phyloP scores from a whole-genome alignment of 1,284 basidiomycete genomes.

The Austroboletus novae-zelandiae region DNA sequence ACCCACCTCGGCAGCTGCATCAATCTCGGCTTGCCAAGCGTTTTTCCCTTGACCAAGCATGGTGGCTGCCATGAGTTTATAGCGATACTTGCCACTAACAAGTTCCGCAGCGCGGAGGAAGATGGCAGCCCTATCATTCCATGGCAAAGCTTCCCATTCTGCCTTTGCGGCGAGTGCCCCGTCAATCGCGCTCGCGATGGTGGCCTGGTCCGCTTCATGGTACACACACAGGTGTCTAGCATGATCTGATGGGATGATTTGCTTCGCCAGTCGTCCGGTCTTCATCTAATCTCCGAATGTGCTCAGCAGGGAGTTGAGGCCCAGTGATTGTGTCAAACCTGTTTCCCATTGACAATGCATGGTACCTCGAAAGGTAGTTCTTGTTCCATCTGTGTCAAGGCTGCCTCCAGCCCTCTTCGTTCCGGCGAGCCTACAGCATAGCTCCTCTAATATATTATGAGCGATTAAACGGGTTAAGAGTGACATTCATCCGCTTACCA shows the following conservation, averaged over 20 bases:
- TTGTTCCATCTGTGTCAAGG: conserved; percentile 79
- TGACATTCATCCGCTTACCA: conserved; percentile 53
- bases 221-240: conserved; percentile 80
- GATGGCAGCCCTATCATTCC: conserved; percentile 95
- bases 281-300: conserved; percentile 55
- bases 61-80: conserved; percentile 93
- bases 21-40: conserved; percentile 99
- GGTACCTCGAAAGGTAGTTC: conserved; percentile 90
- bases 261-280: conserved; percentile 79
- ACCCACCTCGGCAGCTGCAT: conserved; percentile 92
- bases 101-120: conserved; percentile 98
- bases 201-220: conserved; percentile 82
- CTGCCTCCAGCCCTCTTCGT: conserved; percentile 72
- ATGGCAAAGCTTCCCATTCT: conserved; percentile 92
- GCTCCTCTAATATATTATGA: conserved; percentile 36
- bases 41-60: conserved; percentile 99
- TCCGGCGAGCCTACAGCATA: conserved; percentile 85
- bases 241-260: conserved; percentile 84
- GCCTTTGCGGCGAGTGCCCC: conserved; percentile 85
- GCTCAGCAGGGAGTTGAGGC: conserved; percentile 3
- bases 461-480: background rate
- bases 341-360: conserved; percentile 88
- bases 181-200: conserved; percentile 80
- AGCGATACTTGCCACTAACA: conserved; percentile 91
- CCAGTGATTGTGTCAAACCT: conserved; percentile 47